These are phyloP conservation scores for Tolypocladium nubicola DNA, from an alignment of 2,329 filamentous ascomycete genomes.

Conservation along the genomic window DNA sequence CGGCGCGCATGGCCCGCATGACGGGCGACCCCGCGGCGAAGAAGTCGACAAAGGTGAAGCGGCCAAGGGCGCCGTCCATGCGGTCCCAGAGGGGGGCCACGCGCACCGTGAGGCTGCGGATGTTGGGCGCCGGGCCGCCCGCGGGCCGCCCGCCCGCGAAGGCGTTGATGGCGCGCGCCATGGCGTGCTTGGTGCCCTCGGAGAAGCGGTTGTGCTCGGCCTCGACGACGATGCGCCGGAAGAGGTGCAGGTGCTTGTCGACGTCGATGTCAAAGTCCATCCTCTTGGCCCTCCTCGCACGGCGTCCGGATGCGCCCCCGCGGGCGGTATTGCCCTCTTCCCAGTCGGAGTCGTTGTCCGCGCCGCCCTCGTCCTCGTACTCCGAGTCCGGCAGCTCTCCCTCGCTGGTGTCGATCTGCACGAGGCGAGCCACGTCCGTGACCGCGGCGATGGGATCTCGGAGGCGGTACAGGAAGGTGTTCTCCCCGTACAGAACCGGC, in stretches of 20 bases:
- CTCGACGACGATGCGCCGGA: constrained; percentile 31
- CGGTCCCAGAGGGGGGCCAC: constrained; percentile 18
- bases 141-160: constrained; percentile 15
- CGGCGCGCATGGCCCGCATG: constrained; percentile 15
- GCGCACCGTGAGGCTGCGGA: constrained; percentile 32
- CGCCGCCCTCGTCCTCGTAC: constrained; percentile 4
- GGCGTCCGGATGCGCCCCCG: no score
- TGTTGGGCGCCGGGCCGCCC: constrained; percentile 8
- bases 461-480: constrained; percentile 35
- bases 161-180: constrained; percentile 25
- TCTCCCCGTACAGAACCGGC: constrained; percentile 34
- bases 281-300: neutral
- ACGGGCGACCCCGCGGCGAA: constrained; percentile 18
- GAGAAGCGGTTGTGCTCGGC: constrained; percentile 29
- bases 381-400: constrained; percentile 1
- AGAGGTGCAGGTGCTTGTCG: constrained; percentile 23
- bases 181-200: constrained; percentile 12
- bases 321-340: neutral
- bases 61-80: neutral
- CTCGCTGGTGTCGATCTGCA: constrained; percentile 7
- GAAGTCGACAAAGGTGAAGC: constrained; percentile 26
- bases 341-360: constrained; percentile 6
- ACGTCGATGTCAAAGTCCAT: constrained; percentile 17
- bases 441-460: constrained; percentile 22
- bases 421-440: constrained; percentile 8